phyloP scores from a whole-genome alignment of 108 stramenopile genomes.

The Licmophora abbreviata region DNA sequence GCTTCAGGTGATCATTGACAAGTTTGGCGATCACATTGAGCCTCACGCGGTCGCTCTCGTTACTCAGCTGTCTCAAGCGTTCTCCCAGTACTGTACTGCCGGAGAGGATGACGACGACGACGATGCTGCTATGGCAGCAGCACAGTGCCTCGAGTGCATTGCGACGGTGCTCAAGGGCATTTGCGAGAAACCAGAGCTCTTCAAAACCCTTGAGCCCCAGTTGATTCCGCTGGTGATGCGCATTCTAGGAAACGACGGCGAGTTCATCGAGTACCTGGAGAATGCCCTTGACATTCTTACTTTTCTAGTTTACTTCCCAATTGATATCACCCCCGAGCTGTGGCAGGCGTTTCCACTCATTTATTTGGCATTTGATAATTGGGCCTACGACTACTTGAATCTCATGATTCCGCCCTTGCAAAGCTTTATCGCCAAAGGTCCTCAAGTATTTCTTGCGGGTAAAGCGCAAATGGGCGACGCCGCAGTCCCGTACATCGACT shows the following conservation, averaged over 20 bases:
- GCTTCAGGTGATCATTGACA: constrained; percentile 88
- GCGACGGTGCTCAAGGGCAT: constrained; percentile 87
- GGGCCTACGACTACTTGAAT: constrained; percentile 93
- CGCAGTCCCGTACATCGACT: constrained; percentile 66
- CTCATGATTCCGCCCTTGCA: constrained; percentile 92
- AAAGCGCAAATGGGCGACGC: constrained; percentile 47
- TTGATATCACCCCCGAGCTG: constrained; percentile 68
- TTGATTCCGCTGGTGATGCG: constrained; percentile 80
- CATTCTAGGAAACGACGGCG: constrained; percentile 86
- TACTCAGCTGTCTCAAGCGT: constrained; percentile 80
- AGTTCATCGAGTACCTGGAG: constrained; percentile 92
- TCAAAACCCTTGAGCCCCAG: constrained; percentile 82
- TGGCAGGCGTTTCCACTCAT: constrained; percentile 93
- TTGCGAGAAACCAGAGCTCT: constrained; percentile 63
- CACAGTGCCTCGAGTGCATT: constrained; percentile 93
- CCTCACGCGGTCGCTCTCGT: constrained; percentile 90
- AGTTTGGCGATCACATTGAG: constrained; percentile 91
- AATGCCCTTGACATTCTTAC: constrained; percentile 89
- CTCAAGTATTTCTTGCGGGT: constrained; percentile 59
- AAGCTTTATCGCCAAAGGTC: constrained; percentile 86
- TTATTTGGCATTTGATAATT: constrained; percentile 85
- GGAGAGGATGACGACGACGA: constrained; percentile 95
- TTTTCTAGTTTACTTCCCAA: constrained; percentile 90
- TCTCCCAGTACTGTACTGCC: constrained; percentile 81
- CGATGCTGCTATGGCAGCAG: constrained; percentile 95